A percentile compares a stretch with the other conserved stretches of the same genome.
These are phyloP conservation scores for Neocucurbitaria cava DNA, from an alignment of 2,329 filamentous ascomycete genomes.

Conservation along the genomic window DNA sequence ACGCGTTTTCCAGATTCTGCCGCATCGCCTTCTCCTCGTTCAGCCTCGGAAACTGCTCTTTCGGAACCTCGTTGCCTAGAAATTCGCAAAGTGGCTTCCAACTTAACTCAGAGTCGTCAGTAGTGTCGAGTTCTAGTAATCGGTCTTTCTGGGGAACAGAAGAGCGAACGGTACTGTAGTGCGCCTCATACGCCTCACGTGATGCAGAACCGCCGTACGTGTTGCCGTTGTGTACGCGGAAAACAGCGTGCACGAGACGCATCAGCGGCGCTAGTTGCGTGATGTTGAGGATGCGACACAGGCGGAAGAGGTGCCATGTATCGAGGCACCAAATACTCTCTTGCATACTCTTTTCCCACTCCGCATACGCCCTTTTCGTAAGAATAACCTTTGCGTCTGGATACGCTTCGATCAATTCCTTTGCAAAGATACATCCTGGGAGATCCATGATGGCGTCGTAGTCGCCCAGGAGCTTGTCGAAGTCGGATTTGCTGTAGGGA, in stretches of 20 bases:
- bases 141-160: slow-evolving; percentile 26
- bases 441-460: slow-evolving; percentile 48
- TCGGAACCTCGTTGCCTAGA: slow-evolving; percentile 28
- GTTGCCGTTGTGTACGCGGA: slow-evolving; percentile 33
- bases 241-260: slow-evolving; percentile 28
- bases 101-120: slow-evolving; percentile 14
- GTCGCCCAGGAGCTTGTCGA: slow-evolving; percentile 56
- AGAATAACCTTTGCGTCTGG: slow-evolving; percentile 44
- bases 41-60: slow-evolving; percentile 26
- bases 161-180: slow-evolving; percentile 33
- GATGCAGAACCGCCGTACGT: slow-evolving; percentile 27
- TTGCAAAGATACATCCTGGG: slow-evolving; percentile 36
- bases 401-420: slow-evolving; percentile 40
- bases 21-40: slow-evolving; percentile 32
- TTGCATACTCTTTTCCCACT: slow-evolving; percentile 37
- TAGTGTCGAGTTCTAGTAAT: slow-evolving; percentile 36
- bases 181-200: slow-evolving; percentile 27
- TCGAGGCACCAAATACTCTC: slow-evolving; percentile 35
- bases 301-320: slow-evolving; percentile 28
- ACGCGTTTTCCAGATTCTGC: slow-evolving; percentile 22
- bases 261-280: slow-evolving; percentile 33
- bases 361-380: slow-evolving; percentile 34
- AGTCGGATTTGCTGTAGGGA: slow-evolving; percentile 48
- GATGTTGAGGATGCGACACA: slow-evolving; percentile 26
- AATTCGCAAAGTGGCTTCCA: slow-evolving; percentile 43